A percentile compares a stretch with the other conserved stretches of the same genome.
Evolutionary conservation across 169 alveolate genomes (phyloP).

Genomic region (Plasmodium blacklocki): DNA sequence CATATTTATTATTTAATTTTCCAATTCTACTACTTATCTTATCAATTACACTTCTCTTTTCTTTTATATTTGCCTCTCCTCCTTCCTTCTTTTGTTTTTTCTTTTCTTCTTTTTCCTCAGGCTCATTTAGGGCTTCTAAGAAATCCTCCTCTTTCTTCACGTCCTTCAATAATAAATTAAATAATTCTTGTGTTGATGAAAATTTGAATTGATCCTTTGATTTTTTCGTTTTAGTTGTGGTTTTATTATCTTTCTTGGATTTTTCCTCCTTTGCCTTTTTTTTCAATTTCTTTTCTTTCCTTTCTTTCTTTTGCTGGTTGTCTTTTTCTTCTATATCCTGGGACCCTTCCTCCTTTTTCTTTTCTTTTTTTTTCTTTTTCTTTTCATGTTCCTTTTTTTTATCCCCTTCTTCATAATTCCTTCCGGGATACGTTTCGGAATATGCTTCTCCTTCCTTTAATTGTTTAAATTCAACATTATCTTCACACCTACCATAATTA

Average conservation of each 20-base stretch:
- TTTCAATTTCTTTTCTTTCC: slow-evolving; percentile 3
- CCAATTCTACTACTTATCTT: background rate
- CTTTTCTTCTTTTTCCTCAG: background rate
- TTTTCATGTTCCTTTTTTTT: background rate
- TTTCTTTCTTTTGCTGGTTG: slow-evolving; percentile 8
- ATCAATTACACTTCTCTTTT: background rate
- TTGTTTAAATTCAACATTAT: background rate
- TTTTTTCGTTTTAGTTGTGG: slow-evolving; percentile 6
- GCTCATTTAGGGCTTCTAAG: background rate
- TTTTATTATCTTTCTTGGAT: slow-evolving; percentile 12
- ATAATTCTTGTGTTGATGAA: slow-evolving; percentile 61
- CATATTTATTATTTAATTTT: slow-evolving; percentile 1
- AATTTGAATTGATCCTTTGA: slow-evolving; percentile 42
- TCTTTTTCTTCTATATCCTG: slow-evolving; percentile 3
- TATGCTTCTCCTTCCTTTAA: background rate
- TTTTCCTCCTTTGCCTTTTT: slow-evolving; percentile 1
- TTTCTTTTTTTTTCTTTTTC: background rate
- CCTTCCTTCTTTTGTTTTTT: background rate
- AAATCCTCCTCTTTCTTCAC: slow-evolving; percentile 21
- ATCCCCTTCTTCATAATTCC: background rate
- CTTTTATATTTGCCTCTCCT: background rate
- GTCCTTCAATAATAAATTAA: slow-evolving; percentile 45
- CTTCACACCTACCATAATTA: background rate
- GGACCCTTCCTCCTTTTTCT: background rate
- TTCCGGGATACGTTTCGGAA: background rate